A percentile compares a stretch with the other conserved stretches of the same genome.
phyloP scores from a whole-genome alignment of 2,329 filamentous ascomycete species.

The Trichothecium roseum region DNA sequence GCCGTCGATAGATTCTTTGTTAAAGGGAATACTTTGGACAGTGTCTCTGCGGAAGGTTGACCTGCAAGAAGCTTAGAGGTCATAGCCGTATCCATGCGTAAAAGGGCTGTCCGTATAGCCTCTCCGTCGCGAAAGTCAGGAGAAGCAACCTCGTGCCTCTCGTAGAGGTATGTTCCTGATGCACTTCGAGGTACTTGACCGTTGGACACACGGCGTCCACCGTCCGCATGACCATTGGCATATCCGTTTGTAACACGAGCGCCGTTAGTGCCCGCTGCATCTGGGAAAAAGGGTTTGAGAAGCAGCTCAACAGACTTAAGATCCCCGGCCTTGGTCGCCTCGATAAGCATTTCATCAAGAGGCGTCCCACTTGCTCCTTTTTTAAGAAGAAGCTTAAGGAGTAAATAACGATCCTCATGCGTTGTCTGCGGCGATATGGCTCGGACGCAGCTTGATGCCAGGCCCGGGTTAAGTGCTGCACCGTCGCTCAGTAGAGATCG shows the following conservation, averaged over 20 bases:
- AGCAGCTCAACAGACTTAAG: constrained; percentile 35
- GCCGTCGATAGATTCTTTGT: constrained; percentile 29
- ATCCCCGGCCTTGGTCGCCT: constrained; percentile 38
- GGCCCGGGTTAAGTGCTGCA: constrained; percentile 28
- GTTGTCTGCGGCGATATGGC: constrained; percentile 35
- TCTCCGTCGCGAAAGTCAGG: constrained; percentile 40
- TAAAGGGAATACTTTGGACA: constrained; percentile 37
- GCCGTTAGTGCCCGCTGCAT: constrained; percentile 5
- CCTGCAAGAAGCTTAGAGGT: constrained; percentile 33
- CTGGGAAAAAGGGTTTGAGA: constrained; percentile 35
- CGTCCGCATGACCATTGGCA: neutral
- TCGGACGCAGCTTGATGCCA: constrained; percentile 40
- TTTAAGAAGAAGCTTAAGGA: constrained; percentile 35
- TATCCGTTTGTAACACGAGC: neutral
- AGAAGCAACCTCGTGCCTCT: constrained; percentile 39
- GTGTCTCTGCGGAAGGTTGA: constrained; percentile 34
- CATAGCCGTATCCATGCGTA: constrained; percentile 32
- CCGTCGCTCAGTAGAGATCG: constrained; percentile 33
- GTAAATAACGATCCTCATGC: constrained; percentile 30
- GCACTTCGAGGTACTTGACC: neutral
- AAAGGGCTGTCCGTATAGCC: constrained; percentile 38
- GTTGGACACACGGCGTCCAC: no score
- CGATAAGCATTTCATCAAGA: constrained; percentile 39
- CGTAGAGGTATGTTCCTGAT: constrained; percentile 7
- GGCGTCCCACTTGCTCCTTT: constrained; percentile 38